Evolutionary conservation across 306 rosid genomes (phyloP).

Genomic region (Castanea mollissima): DNA sequence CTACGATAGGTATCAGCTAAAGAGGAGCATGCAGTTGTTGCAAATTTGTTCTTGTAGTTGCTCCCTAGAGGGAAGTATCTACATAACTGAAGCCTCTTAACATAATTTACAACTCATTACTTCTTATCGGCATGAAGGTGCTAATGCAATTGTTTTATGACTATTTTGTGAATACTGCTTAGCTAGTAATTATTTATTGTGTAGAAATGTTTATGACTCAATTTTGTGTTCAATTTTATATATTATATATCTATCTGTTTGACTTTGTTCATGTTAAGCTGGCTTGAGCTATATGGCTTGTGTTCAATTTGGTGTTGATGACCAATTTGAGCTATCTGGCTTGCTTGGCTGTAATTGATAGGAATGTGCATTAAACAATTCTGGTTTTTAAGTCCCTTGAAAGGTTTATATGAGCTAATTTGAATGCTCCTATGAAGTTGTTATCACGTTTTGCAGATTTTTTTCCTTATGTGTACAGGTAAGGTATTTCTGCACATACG

Average conservation of each 20-base stretch:
- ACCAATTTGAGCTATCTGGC: not conserved
- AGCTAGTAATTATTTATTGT: not conserved
- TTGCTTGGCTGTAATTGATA: not conserved
- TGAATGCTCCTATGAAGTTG: conserved; percentile 42
- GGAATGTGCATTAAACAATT: no score
- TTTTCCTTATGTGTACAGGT: conserved; percentile 77
- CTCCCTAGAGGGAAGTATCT: no score
- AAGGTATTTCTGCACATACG: not conserved
- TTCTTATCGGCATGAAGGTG: not conserved
- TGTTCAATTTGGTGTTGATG: no score
- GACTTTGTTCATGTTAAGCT: not conserved
- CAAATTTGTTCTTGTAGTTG: not conserved
- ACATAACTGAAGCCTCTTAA: not conserved
- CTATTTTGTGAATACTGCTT: conserved; percentile 1
- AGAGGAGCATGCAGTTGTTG: not conserved
- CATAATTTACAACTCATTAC: not conserved
- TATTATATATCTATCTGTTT: not conserved
- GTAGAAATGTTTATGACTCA: not conserved
- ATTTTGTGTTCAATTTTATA: not conserved
- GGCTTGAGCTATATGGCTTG: not conserved
- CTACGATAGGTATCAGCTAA: not conserved
- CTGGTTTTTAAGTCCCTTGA: no score
- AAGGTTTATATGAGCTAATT: not conserved
- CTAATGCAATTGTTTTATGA: not conserved
- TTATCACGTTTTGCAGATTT: conserved; percentile 78